A percentile compares a stretch with the other conserved stretches of the same genome.
Conservation (phyloP, 1,284 basidiomycete species). For the Cryptococcus deneoformans region DNA sequence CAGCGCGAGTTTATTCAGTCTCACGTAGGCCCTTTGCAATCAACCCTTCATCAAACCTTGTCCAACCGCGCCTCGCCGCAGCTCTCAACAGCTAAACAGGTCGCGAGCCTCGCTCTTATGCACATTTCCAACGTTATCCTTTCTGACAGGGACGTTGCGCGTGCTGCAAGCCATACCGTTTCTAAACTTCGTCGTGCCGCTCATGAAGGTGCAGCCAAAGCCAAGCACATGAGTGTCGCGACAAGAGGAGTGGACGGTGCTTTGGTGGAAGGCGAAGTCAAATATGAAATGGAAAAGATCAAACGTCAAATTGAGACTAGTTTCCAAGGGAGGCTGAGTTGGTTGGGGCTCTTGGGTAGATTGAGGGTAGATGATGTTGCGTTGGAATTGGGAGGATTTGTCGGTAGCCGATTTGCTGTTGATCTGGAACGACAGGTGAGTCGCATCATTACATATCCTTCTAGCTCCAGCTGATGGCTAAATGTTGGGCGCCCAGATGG, state of each 20-base stretch:
- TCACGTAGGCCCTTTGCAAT: slow-evolving; percentile 32
- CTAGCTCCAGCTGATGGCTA: neutral
- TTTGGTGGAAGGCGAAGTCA: slow-evolving; percentile 53
- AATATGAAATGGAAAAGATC: slow-evolving; percentile 55
- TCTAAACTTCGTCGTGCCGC: slow-evolving; percentile 17
- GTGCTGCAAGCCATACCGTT: slow-evolving; percentile 17
- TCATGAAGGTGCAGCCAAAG: slow-evolving; percentile 22
- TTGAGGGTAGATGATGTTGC: slow-evolving; percentile 68
- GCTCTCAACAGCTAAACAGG: slow-evolving; percentile 19
- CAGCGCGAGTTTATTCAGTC: slow-evolving; percentile 38
- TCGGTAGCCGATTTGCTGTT: slow-evolving; percentile 61
- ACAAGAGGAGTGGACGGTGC: slow-evolving; percentile 35
- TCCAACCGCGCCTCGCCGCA: slow-evolving; percentile 7
- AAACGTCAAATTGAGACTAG: slow-evolving; percentile 56
- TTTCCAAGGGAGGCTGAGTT: slow-evolving; percentile 58
- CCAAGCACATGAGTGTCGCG: slow-evolving; percentile 30
- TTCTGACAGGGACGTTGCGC: slow-evolving; percentile 20
- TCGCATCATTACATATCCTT: slow-evolving; percentile 12
- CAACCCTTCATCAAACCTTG: slow-evolving; percentile 12
- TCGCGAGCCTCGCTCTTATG: slow-evolving; percentile 18
- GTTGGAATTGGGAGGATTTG: slow-evolving; percentile 56
- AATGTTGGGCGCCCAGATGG: slow-evolving; percentile 53
- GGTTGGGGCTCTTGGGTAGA: slow-evolving; percentile 62
- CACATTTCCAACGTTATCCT: slow-evolving; percentile 27
- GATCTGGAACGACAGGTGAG: slow-evolving; percentile 64